Evolutionary conservation across 257 asterid genomes (phyloP).

Genomic region (Forsythia suspensa): DNA sequence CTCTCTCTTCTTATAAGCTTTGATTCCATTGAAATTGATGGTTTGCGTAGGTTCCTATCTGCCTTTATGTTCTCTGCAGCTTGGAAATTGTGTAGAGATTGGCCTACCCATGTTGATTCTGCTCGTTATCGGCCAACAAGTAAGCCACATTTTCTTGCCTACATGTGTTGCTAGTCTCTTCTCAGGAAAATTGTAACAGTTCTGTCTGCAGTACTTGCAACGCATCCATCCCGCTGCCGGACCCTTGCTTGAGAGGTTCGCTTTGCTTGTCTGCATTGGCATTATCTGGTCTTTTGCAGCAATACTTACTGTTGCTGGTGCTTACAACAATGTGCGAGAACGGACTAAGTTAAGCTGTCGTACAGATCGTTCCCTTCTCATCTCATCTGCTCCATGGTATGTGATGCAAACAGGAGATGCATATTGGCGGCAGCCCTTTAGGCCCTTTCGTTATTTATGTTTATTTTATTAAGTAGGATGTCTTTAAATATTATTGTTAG

Average conservation of each 20-base stretch:
- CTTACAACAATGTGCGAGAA: constrained; percentile 69
- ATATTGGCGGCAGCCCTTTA: neutral
- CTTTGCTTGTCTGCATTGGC: constrained; percentile 73
- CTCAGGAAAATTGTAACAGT: constrained; percentile 2
- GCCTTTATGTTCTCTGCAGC: constrained; percentile 46
- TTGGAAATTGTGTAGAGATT: constrained; percentile 77
- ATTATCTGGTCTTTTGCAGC: constrained; percentile 92
- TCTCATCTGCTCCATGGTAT: constrained; percentile 95
- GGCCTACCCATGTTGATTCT: constrained; percentile 91
- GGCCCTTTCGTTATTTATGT: neutral
- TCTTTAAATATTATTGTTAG: neutral
- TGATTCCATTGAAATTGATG: neutral
- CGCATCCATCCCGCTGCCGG: constrained; percentile 52
- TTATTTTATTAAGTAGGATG: neutral
- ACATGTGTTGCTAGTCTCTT: neutral
- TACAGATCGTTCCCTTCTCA: constrained; percentile 67
- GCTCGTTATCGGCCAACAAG: constrained; percentile 78
- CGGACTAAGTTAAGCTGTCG: constrained; percentile 78
- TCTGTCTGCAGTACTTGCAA: constrained; percentile 70
- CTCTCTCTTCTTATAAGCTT: constrained; percentile 4
- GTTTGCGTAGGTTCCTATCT: constrained; percentile 18
- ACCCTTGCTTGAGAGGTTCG: constrained; percentile 83
- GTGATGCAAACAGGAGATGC: neutral
- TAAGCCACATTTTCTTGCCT: constrained; percentile 34
- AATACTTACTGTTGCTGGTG: constrained; percentile 96